Evolutionary conservation across 148 eudicot species (phyloP).

Genomic region (Spergularia bocconei): DNA sequence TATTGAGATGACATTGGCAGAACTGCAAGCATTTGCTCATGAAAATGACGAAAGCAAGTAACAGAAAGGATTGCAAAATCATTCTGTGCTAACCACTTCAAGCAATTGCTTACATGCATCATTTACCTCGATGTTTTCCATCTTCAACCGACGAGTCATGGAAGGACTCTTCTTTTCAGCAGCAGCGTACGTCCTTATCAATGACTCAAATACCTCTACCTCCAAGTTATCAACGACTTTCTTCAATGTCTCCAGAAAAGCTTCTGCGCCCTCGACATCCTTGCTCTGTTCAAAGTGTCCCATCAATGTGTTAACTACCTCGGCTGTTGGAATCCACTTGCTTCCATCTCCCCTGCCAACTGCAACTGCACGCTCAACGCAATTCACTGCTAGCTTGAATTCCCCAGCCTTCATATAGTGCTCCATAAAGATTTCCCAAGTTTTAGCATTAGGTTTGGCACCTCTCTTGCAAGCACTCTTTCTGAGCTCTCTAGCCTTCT

Average conservation of each 20-base stretch:
- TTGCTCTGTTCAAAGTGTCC: constrained; percentile 63
- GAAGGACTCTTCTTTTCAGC: constrained; percentile 67
- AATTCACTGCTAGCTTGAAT: constrained; percentile 48
- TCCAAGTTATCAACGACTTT: constrained; percentile 49
- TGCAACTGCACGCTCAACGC: constrained; percentile 59
- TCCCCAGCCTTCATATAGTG: constrained; percentile 60
- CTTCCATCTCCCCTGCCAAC: constrained; percentile 60
- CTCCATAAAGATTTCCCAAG: constrained; percentile 79
- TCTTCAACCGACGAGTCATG: constrained; percentile 64
- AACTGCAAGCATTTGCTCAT: constrained; percentile 1
- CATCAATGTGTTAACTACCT: constrained; percentile 43
- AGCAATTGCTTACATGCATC: constrained; percentile 67
- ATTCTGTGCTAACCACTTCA: constrained; percentile 44
- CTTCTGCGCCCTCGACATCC: constrained; percentile 83
- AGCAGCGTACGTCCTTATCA: constrained; percentile 70
- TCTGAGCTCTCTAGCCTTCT: constrained; percentile 65
- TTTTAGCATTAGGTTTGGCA: constrained; percentile 79
- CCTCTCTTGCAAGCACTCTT: constrained; percentile 55
- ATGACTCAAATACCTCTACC: constrained; percentile 46
- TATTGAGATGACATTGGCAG: constrained; percentile 11
- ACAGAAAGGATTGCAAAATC: constrained; percentile 24
- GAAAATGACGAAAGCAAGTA: background rate
- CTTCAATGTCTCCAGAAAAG: constrained; percentile 55
- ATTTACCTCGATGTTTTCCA: constrained; percentile 86
- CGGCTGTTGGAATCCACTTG: constrained; percentile 67